Conservation (phyloP, 768 basidiomycete species). For the Symmetrospora coprosmae region DNA sequence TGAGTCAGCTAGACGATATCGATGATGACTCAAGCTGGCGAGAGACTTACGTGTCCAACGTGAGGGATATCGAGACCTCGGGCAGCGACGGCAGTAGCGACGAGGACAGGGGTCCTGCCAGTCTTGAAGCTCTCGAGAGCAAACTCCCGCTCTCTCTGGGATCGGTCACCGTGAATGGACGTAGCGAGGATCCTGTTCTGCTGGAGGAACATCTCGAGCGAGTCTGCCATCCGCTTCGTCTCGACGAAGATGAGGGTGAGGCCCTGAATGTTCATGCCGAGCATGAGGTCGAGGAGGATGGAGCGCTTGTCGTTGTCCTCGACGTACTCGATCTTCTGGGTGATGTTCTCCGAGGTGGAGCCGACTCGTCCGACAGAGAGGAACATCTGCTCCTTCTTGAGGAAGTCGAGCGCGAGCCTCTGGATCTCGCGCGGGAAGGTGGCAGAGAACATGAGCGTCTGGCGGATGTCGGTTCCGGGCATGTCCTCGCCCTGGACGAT, state of each 20-base stretch:
- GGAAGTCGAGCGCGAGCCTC: slow-evolving; percentile 83
- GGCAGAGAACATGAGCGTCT: slow-evolving; percentile 99
- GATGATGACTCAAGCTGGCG: too few species aligned
- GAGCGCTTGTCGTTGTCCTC: slow-evolving; percentile 96
- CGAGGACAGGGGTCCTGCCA: slow-evolving; percentile 86
- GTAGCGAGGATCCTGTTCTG: slow-evolving; percentile 70
- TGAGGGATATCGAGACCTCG: slow-evolving; percentile 99
- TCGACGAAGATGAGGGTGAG: slow-evolving; percentile 94
- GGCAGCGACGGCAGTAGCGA: slow-evolving; percentile 95
- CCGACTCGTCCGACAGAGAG: slow-evolving; percentile 96
- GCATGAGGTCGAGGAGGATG: slow-evolving; percentile 82
- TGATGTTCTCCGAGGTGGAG: slow-evolving; percentile 97
- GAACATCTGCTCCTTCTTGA: slow-evolving; percentile 91
- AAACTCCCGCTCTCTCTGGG: slow-evolving; percentile 91
- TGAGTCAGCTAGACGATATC: too few species aligned
- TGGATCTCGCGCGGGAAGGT: slow-evolving; percentile 99
- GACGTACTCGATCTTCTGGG: slow-evolving; percentile 88
- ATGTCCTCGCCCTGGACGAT: slow-evolving; percentile 98
- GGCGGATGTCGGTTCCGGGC: slow-evolving; percentile 79
- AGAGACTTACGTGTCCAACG: slow-evolving; percentile 95
- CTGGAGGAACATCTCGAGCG: slow-evolving; percentile 90
- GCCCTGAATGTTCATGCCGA: slow-evolving; percentile 45
- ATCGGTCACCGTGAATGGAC: slow-evolving; percentile 94
- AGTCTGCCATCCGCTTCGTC: slow-evolving; percentile 98
- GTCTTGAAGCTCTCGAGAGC: slow-evolving; percentile 90